A percentile compares a stretch with the other conserved stretches of the same genome.
phyloP scores from a whole-genome alignment of 225 moss, liverwort and hornwort genomes.

The Sphagnum contortum region DNA sequence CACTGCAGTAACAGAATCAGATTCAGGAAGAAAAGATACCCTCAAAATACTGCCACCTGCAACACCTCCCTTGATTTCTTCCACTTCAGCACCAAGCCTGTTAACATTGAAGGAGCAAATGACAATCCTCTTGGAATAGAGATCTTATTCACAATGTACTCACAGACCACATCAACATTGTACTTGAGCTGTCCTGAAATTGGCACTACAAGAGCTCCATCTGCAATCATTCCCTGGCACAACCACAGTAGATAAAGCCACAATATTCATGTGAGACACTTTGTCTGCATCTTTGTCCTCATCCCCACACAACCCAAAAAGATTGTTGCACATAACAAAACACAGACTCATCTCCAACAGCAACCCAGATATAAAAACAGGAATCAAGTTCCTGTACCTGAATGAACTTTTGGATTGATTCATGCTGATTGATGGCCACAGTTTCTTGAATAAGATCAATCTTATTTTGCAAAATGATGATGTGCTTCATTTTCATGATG shows the following conservation, averaged over 20 bases:
- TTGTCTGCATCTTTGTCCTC: too few relatives aligned
- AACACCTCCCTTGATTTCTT: conserved; percentile 98
- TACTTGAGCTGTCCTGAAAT: conserved; percentile 98
- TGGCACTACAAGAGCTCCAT: conserved; percentile 93
- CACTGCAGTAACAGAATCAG: too few relatives aligned
- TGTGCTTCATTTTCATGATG: conserved; percentile 96
- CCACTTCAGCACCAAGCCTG: conserved; percentile 96
- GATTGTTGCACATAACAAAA: too few relatives aligned
- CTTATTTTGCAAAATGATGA: conserved; percentile 92
- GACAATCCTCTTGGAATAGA: conserved; percentile 99
- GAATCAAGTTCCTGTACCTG: conserved; percentile 37
- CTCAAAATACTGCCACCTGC: conserved; percentile 97
- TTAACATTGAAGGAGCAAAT: conserved; percentile 99
- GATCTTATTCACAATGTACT: conserved; percentile 95
- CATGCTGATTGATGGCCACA: conserved; percentile 97
- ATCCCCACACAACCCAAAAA: too few relatives aligned
- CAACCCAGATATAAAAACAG: too few relatives aligned
- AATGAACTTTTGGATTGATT: conserved; percentile 93
- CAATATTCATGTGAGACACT: not conserved
- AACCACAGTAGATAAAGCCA: not conserved
- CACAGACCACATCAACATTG: conserved; percentile 96
- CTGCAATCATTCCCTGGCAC: conserved; percentile 82
- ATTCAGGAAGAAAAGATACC: conserved; percentile 20
- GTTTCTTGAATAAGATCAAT: conserved; percentile 99
- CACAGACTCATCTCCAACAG: too few relatives aligned